phyloP scores from a whole-genome alignment of 2,329 filamentous ascomycete genomes.

The Beauveria pseudobassiana region DNA sequence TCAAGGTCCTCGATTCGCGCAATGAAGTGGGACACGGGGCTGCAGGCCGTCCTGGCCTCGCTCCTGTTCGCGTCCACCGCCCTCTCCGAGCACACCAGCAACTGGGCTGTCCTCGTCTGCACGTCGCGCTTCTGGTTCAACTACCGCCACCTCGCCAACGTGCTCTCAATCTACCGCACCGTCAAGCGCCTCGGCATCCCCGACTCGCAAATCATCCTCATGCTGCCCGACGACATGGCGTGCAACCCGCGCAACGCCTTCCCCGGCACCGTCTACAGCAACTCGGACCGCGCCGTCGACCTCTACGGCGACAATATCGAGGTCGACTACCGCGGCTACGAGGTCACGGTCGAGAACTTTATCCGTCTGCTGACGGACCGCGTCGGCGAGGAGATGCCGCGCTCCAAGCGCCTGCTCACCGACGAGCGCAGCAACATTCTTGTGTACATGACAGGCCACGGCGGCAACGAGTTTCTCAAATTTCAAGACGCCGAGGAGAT shows the following conservation, averaged over 20 bases:
- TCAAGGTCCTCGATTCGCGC: slow-evolving; percentile 1
- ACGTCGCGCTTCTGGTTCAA: slow-evolving; percentile 99
- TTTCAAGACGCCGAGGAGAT: slow-evolving; percentile 99
- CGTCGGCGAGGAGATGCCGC: slow-evolving; percentile 87
- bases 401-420: slow-evolving; percentile 87
- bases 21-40: slow-evolving; percentile 44
- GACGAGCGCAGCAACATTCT: slow-evolving; percentile 95
- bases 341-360: slow-evolving; percentile 98
- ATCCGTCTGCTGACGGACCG: slow-evolving; percentile 91
- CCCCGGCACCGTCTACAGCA: slow-evolving; percentile 96
- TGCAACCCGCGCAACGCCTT: slow-evolving; percentile 99
- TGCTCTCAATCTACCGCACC: slow-evolving; percentile 92
- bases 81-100: slow-evolving; percentile 80
- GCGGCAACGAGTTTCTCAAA: slow-evolving; percentile 95
- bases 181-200: slow-evolving; percentile 97
- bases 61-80: slow-evolving; percentile 38
- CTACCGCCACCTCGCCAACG: slow-evolving; percentile 96
- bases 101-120: slow-evolving; percentile 98
- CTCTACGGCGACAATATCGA: slow-evolving; percentile 98
- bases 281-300: slow-evolving; percentile 90
- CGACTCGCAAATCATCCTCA: slow-evolving; percentile 97
- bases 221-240: slow-evolving; percentile 99
- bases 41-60: slow-evolving; percentile 41
- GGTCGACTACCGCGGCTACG: slow-evolving; percentile 95
- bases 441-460: slow-evolving; percentile 98